phyloP scores from a whole-genome alignment of 495 filamentous ascomycete species.

The Staphylotrichum longicolle region DNA sequence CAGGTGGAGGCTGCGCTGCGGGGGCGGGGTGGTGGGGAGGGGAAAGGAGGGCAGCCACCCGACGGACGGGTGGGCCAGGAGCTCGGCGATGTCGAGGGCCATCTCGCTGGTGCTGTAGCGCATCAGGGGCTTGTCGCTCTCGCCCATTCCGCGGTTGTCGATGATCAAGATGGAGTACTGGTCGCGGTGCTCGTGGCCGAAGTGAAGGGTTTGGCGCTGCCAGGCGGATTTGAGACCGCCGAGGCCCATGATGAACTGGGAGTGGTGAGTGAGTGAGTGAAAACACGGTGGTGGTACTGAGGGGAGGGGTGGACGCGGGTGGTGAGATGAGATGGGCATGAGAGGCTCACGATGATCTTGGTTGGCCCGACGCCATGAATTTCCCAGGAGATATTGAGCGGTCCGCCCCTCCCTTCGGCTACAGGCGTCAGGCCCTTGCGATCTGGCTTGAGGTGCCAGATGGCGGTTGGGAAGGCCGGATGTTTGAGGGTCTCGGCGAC shows the following conservation, averaged over 20 bases:
- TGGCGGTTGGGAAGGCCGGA: conserved; percentile 46
- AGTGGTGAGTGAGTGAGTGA: conserved; percentile 15
- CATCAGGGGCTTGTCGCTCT: conserved; percentile 67
- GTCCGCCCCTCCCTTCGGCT: conserved; percentile 63
- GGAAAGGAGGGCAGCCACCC: conserved; percentile 56
- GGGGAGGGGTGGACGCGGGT: neutral
- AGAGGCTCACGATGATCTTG: conserved; percentile 62
- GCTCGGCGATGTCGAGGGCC: conserved; percentile 69
- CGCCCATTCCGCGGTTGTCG: conserved; percentile 79
- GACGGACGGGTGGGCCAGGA: conserved; percentile 56
- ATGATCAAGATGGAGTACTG: conserved; percentile 69
- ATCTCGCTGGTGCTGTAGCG: conserved; percentile 73
- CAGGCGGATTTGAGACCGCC: conserved; percentile 60
- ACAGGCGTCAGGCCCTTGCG: conserved; percentile 58
- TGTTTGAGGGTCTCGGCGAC: conserved; percentile 41
- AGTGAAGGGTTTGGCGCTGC: conserved; percentile 75
- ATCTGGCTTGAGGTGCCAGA: conserved; percentile 64
- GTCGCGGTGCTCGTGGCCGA: conserved; percentile 65
- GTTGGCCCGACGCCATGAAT: conserved; percentile 71
- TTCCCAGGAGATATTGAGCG: conserved; percentile 70
- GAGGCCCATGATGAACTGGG: conserved; percentile 64
- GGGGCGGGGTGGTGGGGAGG: conserved; percentile 14
- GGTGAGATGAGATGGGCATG: conserved; percentile 14
- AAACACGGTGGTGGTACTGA: neutral
- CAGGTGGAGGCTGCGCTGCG: conserved; percentile 59